These are phyloP conservation scores for Boletus vermiculosoides DNA, from an alignment of 768 basidiomycete species.

Conservation along the genomic window DNA sequence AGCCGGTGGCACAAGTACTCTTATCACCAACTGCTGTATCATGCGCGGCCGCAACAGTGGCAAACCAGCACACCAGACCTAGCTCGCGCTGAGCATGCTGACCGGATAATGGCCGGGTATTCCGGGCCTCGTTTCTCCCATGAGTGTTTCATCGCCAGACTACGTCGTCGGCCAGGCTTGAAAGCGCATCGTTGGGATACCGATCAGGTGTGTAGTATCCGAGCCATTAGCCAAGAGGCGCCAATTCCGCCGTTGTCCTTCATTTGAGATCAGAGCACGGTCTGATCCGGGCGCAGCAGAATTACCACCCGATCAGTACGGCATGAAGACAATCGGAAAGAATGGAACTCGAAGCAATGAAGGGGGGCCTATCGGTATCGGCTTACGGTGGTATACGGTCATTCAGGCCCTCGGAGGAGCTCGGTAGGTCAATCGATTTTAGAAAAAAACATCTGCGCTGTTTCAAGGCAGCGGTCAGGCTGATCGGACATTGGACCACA, in stretches of 20 bases:
- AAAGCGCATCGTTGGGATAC: not conserved
- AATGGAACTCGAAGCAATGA: constrained; percentile 4
- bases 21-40: not conserved
- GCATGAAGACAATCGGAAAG: not conserved
- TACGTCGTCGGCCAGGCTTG: not conserved
- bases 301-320: not conserved
- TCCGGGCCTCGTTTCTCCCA: not conserved
- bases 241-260: not conserved
- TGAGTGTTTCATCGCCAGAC: not conserved
- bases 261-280: not conserved
- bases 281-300: not conserved
- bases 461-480: not conserved
- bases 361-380: too few species aligned
- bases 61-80: too few species aligned
- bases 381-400: too few species aligned
- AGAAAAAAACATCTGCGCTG: not conserved
- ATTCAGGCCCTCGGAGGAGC: not conserved
- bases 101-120: too few species aligned
- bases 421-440: not conserved
- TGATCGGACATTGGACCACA: not conserved
- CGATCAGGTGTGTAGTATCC: not conserved
- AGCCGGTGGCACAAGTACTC: not conserved
- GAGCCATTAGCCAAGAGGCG: not conserved
- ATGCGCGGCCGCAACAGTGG: not conserved
- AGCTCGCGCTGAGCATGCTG: too few species aligned